Conservation (phyloP, 2,329 filamentous ascomycete genomes). For the Pseudogymnoascus sp. region DNA sequence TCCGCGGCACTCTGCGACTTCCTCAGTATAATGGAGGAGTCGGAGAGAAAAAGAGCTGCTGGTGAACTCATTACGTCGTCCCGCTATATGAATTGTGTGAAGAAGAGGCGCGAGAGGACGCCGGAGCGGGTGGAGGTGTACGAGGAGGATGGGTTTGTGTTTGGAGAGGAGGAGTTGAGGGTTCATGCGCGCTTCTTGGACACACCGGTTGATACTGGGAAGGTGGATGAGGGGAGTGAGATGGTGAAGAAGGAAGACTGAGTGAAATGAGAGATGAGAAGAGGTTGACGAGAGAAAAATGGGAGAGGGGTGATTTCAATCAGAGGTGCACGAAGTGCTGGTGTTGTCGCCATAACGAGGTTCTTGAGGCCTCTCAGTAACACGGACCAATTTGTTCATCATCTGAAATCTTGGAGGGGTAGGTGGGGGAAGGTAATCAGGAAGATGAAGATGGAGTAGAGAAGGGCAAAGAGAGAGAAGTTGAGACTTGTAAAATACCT, state of each 20-base stretch:
- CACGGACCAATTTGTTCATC: constrained; percentile 10
- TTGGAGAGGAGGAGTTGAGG: neutral
- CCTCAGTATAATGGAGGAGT: neutral
- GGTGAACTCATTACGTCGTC: neutral
- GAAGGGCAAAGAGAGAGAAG: neutral
- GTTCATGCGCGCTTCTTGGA: neutral
- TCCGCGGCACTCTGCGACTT: neutral
- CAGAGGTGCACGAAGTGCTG: constrained; percentile 9
- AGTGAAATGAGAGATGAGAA: neutral
- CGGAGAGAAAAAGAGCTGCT: neutral
- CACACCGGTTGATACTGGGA: neutral
- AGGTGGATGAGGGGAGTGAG: neutral
- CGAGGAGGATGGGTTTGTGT: neutral
- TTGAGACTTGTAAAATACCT: neutral
- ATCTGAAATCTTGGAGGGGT: constrained; percentile 1
- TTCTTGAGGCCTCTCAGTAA: constrained; percentile 8
- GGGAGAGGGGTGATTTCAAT: neutral
- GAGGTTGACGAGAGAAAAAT: neutral
- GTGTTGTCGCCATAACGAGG: constrained; percentile 9
- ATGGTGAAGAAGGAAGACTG: neutral
- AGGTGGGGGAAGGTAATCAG: neutral
- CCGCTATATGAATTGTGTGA: neutral
- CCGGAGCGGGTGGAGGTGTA: neutral
- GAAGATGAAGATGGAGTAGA: neutral
- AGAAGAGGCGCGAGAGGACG: neutral